Percentiles rank a stretch among this genome's conserved stretches.
Evolutionary conservation across 306 rosid species (phyloP).

Genomic region (Castanea mollissima): DNA sequence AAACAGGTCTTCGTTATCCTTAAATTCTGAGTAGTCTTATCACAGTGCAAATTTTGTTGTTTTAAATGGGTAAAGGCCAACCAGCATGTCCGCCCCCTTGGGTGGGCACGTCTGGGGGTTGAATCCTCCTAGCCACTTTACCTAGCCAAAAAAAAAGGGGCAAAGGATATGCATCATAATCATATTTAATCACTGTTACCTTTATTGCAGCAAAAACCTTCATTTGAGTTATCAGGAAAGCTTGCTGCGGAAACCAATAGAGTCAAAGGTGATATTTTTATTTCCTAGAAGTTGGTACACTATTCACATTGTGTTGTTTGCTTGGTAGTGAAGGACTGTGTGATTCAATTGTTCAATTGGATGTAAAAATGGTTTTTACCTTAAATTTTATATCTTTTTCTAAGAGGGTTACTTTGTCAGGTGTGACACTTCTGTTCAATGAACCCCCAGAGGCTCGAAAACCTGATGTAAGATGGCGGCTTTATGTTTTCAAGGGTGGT

Average conservation of each 20-base stretch:
- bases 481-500: constrained; percentile 94
- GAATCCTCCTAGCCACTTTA: too few relatives aligned
- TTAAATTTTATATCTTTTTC: not conserved
- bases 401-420: constrained; percentile 40
- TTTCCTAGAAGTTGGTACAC: not conserved
- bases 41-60: not conserved
- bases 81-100: too few relatives aligned
- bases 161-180: not conserved
- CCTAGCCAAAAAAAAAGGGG: not conserved
- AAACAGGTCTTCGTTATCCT: not conserved
- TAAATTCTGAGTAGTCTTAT: not conserved
- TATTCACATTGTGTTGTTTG: constrained; percentile 9
- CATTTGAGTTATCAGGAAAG: constrained; percentile 96
- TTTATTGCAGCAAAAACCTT: constrained; percentile 81
- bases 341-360: not conserved
- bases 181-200: constrained; percentile 5
- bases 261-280: constrained; percentile 59
- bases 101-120: too few relatives aligned
- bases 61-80: constrained; percentile 1
- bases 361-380: not conserved
- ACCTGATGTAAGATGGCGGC: constrained; percentile 90
- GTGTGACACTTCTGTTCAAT: constrained; percentile 71
- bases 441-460: constrained; percentile 87
- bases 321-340: not conserved
- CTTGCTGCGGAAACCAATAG: constrained; percentile 96